Conservation (phyloP, 495 filamentous ascomycete genomes). For the Viridothelium virens region DNA sequence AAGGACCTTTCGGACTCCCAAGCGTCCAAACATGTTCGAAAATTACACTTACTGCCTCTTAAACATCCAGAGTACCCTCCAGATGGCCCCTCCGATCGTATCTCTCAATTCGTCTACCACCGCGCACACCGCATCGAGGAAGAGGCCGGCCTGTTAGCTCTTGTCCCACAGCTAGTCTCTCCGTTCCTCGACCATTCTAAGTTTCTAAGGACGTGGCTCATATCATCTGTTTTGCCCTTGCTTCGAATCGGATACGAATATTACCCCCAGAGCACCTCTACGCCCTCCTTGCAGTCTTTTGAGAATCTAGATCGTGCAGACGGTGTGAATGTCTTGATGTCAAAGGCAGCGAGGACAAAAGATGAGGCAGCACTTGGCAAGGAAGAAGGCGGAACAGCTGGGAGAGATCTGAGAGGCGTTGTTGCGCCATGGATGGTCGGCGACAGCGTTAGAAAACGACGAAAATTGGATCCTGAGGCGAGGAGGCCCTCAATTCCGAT, state of each 20-base stretch:
- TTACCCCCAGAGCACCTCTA: constrained; percentile 51
- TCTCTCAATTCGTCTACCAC: constrained; percentile 66
- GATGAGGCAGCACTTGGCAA: constrained; percentile 31
- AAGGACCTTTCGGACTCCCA: constrained; percentile 54
- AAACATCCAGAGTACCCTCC: constrained; percentile 26
- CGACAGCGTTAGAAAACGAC: constrained; percentile 52
- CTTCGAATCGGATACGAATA: constrained; percentile 79
- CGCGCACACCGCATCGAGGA: constrained; percentile 68
- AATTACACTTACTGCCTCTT: constrained; percentile 60
- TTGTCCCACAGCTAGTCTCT: constrained; percentile 61
- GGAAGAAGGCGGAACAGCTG: constrained; percentile 42
- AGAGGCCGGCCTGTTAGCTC: constrained; percentile 66
- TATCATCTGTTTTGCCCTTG: constrained; percentile 71
- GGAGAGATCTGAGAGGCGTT: constrained; percentile 64
- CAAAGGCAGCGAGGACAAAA: constrained; percentile 37
- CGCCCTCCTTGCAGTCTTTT: constrained; percentile 51
- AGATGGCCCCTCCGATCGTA: constrained; percentile 45
- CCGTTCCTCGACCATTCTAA: constrained; percentile 67
- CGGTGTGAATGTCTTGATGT: constrained; percentile 61
- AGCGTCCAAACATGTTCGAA: constrained; percentile 61
- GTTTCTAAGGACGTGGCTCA: constrained; percentile 62
- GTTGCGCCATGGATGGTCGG: constrained; percentile 80
- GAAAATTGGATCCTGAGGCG: constrained; percentile 38
- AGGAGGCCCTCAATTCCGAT: constrained; percentile 13
- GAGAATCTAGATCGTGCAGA: constrained; percentile 54